Conservation (phyloP, 352 stramenopile species). For the Phytophthora ramorum region DNA sequence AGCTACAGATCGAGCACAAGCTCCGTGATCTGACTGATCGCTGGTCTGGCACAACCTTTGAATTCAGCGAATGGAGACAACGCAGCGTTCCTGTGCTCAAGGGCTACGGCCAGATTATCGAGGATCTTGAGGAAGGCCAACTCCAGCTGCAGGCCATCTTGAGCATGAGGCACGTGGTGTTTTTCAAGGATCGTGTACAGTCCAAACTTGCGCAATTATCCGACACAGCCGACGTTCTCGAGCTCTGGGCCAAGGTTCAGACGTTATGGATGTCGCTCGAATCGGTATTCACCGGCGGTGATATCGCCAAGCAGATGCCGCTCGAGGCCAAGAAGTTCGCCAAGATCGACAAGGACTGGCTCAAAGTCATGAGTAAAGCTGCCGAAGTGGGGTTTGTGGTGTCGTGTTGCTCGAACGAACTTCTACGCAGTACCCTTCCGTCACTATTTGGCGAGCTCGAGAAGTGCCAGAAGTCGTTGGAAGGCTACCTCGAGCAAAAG, state of each 20-base stretch:
- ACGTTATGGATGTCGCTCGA: conserved; percentile 92
- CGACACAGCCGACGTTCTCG: conserved; percentile 89
- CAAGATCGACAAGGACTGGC: conserved; percentile 93
- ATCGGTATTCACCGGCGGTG: conserved; percentile 92
- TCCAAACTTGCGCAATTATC: conserved; percentile 83
- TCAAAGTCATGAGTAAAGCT: conserved; percentile 90
- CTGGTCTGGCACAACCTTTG: conserved; percentile 80
- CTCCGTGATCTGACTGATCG: conserved; percentile 88
- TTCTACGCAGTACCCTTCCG: conserved; percentile 84
- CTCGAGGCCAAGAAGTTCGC: conserved; percentile 93
- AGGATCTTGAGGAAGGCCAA: conserved; percentile 91
- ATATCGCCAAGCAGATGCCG: conserved; percentile 94
- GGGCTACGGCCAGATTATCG: conserved; percentile 83
- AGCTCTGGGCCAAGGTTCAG: conserved; percentile 93
- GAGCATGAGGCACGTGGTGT: conserved; percentile 90
- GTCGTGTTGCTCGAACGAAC: conserved; percentile 82
- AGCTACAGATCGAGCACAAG: conserved; percentile 91
- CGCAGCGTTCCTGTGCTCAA: conserved; percentile 76
- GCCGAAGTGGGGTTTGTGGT: conserved; percentile 83
- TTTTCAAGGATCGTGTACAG: conserved; percentile 87
- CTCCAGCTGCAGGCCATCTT: conserved; percentile 90
- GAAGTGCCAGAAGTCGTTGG: conserved; percentile 92
- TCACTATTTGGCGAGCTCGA: conserved; percentile 91
- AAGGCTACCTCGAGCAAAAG: conserved; percentile 93
- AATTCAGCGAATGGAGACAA: conserved; percentile 89